A percentile compares a stretch with the other conserved stretches of the same genome.
These are phyloP conservation scores for Davidsoniella eucalypti DNA, from an alignment of 2,329 filamentous ascomycete species.

Conservation along the genomic window DNA sequence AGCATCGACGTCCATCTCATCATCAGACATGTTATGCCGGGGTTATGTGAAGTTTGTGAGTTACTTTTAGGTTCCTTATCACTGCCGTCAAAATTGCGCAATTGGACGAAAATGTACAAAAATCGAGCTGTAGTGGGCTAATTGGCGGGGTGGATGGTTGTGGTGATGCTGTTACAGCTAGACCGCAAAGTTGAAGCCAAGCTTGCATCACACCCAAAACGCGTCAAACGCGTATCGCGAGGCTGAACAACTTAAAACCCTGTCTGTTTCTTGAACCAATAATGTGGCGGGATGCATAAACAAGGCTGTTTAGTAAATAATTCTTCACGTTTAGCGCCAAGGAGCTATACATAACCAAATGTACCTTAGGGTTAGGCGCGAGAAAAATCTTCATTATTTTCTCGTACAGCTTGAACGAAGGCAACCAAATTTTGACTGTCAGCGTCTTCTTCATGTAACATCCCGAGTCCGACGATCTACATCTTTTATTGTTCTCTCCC, in stretches of 20 bases:
- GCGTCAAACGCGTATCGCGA: slow-evolving; percentile 5
- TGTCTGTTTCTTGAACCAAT: background rate
- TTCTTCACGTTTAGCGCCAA: too few species aligned
- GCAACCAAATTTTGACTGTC: too few species aligned
- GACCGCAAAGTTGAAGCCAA: background rate
- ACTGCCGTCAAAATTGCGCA: background rate
- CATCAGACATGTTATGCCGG: slow-evolving; percentile 36
- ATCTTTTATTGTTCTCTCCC: too few species aligned
- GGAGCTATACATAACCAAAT: too few species aligned
- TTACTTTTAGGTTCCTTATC: background rate
- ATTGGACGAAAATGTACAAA: background rate
- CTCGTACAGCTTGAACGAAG: too few species aligned
- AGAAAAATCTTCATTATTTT: too few species aligned
- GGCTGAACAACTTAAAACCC: slow-evolving; percentile 3
- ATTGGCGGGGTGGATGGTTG: background rate
- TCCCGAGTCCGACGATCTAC: too few species aligned
- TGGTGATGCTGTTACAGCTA: background rate
- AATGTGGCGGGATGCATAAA: too few species aligned
- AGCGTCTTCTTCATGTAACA: too few species aligned
- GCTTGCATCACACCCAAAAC: background rate
- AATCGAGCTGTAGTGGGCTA: background rate
- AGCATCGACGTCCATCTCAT: slow-evolving; percentile 45
- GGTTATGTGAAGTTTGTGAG: too few species aligned
- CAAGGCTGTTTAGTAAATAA: too few species aligned
- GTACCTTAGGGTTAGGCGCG: too few species aligned